A percentile compares a stretch with the other conserved stretches of the same genome.
phyloP scores from a whole-genome alignment of 2,329 filamentous ascomycete genomes.

The Monilinia fructicola region DNA sequence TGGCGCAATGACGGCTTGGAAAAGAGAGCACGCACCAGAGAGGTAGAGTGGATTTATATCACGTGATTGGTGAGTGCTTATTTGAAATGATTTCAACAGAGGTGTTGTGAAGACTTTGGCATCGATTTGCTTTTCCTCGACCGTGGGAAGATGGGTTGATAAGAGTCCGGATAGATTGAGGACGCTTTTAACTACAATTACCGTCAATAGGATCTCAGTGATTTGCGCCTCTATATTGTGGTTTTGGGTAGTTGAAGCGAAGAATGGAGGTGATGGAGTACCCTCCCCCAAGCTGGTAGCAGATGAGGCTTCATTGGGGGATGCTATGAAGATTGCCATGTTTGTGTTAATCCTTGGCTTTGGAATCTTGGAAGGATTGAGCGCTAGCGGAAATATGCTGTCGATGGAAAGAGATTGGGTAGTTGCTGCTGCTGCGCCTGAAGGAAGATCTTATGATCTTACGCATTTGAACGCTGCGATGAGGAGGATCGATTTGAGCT shows the following conservation, averaged over 20 bases:
- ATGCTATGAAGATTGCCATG: constrained; percentile 36
- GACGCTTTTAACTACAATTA: constrained; percentile 46
- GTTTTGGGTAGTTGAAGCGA: constrained; percentile 41
- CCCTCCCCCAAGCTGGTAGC: too few species aligned
- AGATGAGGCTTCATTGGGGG: background rate
- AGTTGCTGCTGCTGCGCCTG: constrained; percentile 41
- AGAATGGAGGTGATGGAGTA: background rate
- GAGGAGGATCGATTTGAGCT: constrained; percentile 57
- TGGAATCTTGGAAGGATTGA: constrained; percentile 46
- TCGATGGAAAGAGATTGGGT: constrained; percentile 52
- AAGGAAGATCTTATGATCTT: constrained; percentile 42
- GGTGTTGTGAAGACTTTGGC: constrained; percentile 43
- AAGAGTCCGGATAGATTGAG: constrained; percentile 43
- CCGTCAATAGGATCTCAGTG: constrained; percentile 45
- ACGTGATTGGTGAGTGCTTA: constrained; percentile 24
- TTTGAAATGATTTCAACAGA: constrained; percentile 26
- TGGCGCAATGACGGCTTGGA: background rate
- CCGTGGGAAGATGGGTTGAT: constrained; percentile 47
- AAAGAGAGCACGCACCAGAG: too few species aligned
- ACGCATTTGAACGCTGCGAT: constrained; percentile 53
- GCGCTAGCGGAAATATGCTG: constrained; percentile 46
- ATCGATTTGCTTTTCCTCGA: constrained; percentile 46
- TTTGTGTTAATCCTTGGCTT: constrained; percentile 44
- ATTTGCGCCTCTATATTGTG: constrained; percentile 45
- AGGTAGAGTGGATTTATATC: constrained; percentile 4